These are phyloP conservation scores for Podaxis sp. DNA, from an alignment of 768 basidiomycete genomes.

Conservation along the genomic window DNA sequence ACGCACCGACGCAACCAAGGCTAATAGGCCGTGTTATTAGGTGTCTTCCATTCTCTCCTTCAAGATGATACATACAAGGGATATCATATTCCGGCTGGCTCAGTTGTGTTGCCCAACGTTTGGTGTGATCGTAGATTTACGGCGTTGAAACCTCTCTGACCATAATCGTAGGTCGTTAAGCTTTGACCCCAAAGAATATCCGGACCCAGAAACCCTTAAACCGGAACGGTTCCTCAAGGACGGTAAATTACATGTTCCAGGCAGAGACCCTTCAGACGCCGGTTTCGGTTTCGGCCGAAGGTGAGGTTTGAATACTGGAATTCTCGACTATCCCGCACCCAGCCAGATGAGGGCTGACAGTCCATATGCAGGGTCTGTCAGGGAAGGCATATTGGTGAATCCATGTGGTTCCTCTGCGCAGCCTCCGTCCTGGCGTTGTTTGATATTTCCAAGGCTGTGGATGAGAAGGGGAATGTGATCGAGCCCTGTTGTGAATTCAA, in stretches of 20 bases:
- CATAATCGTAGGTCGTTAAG: conserved; percentile 33
- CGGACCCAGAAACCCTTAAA: conserved; percentile 39
- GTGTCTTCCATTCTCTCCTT: conserved; percentile 16
- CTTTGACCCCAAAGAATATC: conserved; percentile 41
- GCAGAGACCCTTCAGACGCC: conserved; percentile 39
- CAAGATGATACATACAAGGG: conserved; percentile 13
- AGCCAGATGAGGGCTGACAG: background rate
- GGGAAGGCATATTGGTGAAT: conserved; percentile 19
- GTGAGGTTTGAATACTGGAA: conserved; percentile 21
- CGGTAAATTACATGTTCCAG: conserved; percentile 27
- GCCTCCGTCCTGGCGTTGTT: conserved; percentile 16
- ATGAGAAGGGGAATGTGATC: conserved; percentile 11
- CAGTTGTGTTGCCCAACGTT: conserved; percentile 9
- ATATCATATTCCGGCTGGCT: conserved; percentile 12
- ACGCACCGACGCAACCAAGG: conserved; percentile 1
- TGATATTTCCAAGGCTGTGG: conserved; percentile 13
- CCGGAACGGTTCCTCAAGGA: conserved; percentile 47
- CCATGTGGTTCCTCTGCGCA: conserved; percentile 14
- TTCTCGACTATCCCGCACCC: background rate
- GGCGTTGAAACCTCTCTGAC: background rate
- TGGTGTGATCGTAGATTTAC: background rate
- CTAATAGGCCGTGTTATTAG: conserved; percentile 29
- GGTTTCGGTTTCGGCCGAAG: conserved; percentile 57
- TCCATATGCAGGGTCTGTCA: conserved; percentile 19
- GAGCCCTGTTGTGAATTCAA: conserved; percentile 11